Base-by-base conservation (phyloP, 805 yeast genomes). In the Candida berthetii region DNA sequence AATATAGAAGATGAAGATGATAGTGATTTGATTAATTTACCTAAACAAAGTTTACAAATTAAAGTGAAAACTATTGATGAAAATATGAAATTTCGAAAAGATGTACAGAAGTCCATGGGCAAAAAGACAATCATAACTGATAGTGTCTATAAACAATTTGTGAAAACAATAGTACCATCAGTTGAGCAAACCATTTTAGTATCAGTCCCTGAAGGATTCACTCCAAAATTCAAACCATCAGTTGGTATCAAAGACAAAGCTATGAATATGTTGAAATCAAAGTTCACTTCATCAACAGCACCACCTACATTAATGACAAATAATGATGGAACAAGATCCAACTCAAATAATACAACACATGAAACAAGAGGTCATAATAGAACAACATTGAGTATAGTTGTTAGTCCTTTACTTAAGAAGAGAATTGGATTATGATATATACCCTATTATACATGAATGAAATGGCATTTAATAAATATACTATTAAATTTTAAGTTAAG, bases 21-120 rank as follows among this genome's bases (percentile, higher is more conserved):
- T 4, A 69, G 61, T 8, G 68, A 64, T 27, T 71, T 58, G 25
- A 81, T 72, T 29, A 81, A 74, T 16, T 47, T 37, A 6, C 46
- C 38, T 0, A 40, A 28, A 1, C 24, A 3, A 10, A 42, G 36
- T 6, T 33, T 52, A 6, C 37, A 41, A 16, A 16, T 45, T 14
- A 48, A 46, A 19, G 35, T 53, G 10, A 39, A 42, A 36, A 38
- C 38, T n/a, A 42, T 53, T 3, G 51, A 53, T 31, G 40, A 54
- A 7, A 48, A 43, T 13, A 33, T 55, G 19, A 52, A 44, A 35
- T 48, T 43, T 20, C 50, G 48, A 17, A 45, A 40, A 37, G 42
- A 41, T 3, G 31, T 41, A 3, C 24, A 15, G n/a, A n/a, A 11
- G 15, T 9, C 31, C 6, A 11, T 27, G n/a, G 29, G n/a, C 4